phyloP scores from a whole-genome alignment of 768 basidiomycete species.

The Leucosporidium scottii region DNA sequence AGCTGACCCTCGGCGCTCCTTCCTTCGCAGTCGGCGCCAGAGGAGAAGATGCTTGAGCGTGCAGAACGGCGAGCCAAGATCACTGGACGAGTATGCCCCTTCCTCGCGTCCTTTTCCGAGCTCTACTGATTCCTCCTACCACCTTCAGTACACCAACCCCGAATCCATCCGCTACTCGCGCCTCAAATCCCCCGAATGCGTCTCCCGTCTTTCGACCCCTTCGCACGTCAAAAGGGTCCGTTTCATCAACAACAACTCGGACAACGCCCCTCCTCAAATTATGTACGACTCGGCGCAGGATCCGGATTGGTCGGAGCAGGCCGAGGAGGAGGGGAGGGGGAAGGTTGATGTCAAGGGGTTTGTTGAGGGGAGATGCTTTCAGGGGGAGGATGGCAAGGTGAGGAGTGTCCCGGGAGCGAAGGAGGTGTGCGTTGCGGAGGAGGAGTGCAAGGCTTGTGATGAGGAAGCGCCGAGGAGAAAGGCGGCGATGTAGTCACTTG shows the following conservation, averaged over 20 bases:
- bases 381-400: conserved; percentile 23
- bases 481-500: no score
- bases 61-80: conserved; percentile 33
- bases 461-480: no score
- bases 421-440: background rate
- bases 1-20: no score
- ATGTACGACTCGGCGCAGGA: conserved; percentile 39
- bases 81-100: conserved; percentile 33
- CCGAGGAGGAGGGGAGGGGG: background rate
- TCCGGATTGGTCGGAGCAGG: conserved; percentile 21
- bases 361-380: conserved; percentile 19
- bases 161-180: conserved; percentile 27
- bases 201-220: conserved; percentile 17
- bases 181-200: conserved; percentile 24
- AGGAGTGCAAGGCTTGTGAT: no score
- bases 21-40: conserved; percentile 30
- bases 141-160: conserved; percentile 19
- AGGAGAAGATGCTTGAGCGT: conserved; percentile 35
- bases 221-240: conserved; percentile 33
- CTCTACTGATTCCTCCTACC: background rate
- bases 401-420: background rate
- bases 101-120: background rate
- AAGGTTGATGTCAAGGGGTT: conserved; percentile 30
- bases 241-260: conserved; percentile 37
- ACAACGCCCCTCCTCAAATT: conserved; percentile 21